A percentile compares a stretch with the other conserved stretches of the same genome.
phyloP scores from a whole-genome alignment of 2,329 filamentous ascomycete species.

The Fusarium pininemorale region DNA sequence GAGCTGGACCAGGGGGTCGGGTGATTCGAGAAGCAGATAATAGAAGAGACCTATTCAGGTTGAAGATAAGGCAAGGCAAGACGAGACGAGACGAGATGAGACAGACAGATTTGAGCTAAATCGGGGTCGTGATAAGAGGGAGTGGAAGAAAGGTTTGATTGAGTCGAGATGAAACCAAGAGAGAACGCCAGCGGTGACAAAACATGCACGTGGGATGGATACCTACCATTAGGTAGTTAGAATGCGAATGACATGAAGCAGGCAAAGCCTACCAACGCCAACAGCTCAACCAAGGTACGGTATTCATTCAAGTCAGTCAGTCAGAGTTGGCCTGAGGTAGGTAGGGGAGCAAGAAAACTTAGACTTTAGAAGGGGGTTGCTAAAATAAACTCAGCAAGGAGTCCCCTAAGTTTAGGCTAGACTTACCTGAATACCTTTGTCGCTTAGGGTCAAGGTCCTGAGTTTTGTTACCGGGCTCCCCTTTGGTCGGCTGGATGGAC shows the following conservation, averaged over 20 bases:
- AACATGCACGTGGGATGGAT: constrained; percentile 33
- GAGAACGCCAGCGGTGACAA: constrained; percentile 28
- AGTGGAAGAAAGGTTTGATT: neutral
- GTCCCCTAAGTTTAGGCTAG: neutral
- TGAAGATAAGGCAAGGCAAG: neutral
- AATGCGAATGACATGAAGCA: neutral
- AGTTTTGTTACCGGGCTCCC: neutral
- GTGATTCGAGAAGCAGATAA: constrained; percentile 3
- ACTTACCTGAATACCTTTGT: neutral
- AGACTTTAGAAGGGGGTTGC: neutral
- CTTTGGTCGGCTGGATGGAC: constrained; percentile 4
- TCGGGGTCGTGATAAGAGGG: neutral
- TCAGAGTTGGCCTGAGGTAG: neutral
- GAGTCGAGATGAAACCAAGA: neutral
- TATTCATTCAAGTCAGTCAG: neutral
- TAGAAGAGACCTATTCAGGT: neutral
- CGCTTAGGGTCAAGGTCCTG: neutral
- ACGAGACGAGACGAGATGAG: neutral
- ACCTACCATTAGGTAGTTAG: neutral
- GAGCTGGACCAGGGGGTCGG: constrained; percentile 6
- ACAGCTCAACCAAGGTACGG: neutral
- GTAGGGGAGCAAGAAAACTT: neutral
- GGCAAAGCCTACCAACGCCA: neutral
- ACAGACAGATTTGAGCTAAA: neutral
- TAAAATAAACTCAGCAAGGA: neutral